Base-by-base conservation (phyloP, 805 yeast genomes). In the Saccharomyces cerevisiae region DNA sequence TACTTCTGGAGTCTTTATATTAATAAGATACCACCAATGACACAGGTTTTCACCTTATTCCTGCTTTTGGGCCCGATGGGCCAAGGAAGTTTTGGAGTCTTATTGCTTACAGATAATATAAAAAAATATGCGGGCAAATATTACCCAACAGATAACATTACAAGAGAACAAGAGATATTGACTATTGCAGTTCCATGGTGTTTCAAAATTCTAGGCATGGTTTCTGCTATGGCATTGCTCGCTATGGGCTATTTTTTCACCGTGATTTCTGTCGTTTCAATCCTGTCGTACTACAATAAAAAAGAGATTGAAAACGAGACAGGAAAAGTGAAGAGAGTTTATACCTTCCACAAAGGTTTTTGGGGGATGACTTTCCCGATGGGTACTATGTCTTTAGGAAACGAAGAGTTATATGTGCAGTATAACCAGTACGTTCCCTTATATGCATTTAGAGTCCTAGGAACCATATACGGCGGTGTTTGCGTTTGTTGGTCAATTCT, bases 321-420 rank as follows among this genome's bases (percentile, higher is more conserved):
- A 3, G 54, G 56, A 1, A 47, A 49, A 3, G 36, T 36, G 0
- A 50, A 41, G 10, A 77, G 76, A 0, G 63, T 68, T 3, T 68
- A 67, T 21, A 53, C 59, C 31, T 83, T 81, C 71, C 72, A 74
- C 29, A 75, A 76, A 58, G 77, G 80, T 1, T 82, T 82, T 81
- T 87, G 96, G 96, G 83, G 90, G 17, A 79, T 87, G 75, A 87
- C 96, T 58, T 90, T 90, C 83, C 97, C 96, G 3, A 63, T 89
- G 61, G 97, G 96, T 1, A 88, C 95, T 0, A 82, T 87, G 84
- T 75, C 85, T 0, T 66, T 85, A 13, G 81, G 89, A 2, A 77
- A 81, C 55, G 68, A 74, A 9, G 78, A 81, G 60, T 64, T 89
- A 21, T 83, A 74, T 46, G 61, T 57, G 3, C 65, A 77, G 2